A percentile compares a stretch with the other conserved stretches of the same genome.
These are phyloP conservation scores for Hyaloscypha variabilis DNA, from an alignment of 495 filamentous ascomycete species.

Conservation along the genomic window DNA sequence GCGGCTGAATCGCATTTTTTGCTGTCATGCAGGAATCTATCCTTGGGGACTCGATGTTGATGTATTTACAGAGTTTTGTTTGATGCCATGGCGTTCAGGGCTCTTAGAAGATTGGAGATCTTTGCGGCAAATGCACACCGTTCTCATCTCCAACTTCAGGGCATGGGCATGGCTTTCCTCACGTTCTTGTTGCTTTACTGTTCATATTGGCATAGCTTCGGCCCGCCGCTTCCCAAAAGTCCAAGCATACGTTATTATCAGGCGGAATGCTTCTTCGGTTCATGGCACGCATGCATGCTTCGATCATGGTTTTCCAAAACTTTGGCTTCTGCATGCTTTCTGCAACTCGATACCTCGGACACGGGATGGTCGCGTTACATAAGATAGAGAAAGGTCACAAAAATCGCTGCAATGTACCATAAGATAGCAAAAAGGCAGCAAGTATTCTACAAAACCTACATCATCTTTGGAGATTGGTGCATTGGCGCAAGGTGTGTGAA, in stretches of 20 bases:
- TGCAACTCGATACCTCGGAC: constrained; percentile 19
- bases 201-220: constrained; percentile 35
- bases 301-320: constrained; percentile 17
- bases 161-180: constrained; percentile 29
- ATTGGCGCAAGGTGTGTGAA: background rate
- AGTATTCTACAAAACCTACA: background rate
- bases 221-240: constrained; percentile 26
- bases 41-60: constrained; percentile 16
- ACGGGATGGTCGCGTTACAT: constrained; percentile 26
- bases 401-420: constrained; percentile 31
- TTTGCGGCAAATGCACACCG: constrained; percentile 20
- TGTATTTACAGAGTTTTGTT: constrained; percentile 36
- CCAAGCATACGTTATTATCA: constrained; percentile 22
- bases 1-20: background rate
- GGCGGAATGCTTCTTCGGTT: constrained; percentile 26
- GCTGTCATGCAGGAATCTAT: constrained; percentile 15
- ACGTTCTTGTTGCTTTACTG: constrained; percentile 25
- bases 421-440: constrained; percentile 29
- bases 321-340: constrained; percentile 27
- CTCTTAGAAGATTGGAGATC: constrained; percentile 31
- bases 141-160: constrained; percentile 19
- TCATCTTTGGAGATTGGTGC: background rate
- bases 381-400: constrained; percentile 31
- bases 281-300: constrained; percentile 29
- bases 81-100: constrained; percentile 32